A percentile compares a stretch with the other conserved stretches of the same genome.
These are phyloP conservation scores for Saturnispora mendoncae DNA, from an alignment of 805 yeast species.

Conservation along the genomic window DNA sequence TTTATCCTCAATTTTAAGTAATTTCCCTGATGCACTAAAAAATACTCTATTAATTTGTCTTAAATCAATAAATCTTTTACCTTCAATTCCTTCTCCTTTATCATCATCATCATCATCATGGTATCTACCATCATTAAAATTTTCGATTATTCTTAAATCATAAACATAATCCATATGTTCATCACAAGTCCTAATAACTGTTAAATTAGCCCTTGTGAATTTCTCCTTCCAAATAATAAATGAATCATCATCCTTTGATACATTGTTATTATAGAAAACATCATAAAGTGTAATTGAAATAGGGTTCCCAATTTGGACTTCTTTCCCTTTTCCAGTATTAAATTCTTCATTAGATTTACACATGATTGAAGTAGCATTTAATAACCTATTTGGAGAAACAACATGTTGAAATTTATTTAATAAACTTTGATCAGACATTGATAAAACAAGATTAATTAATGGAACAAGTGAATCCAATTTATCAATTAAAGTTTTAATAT, in stretches of 20 bases:
- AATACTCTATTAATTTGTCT: constrained; percentile 42
- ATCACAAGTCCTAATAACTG: constrained; percentile 28
- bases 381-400: constrained; percentile 54
- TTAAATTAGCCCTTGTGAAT: constrained; percentile 45
- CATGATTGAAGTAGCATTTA: constrained; percentile 51
- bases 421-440: constrained; percentile 60
- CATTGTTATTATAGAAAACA: constrained; percentile 50
- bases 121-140: constrained; percentile 61
- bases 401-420: constrained; percentile 35
- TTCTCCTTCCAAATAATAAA: constrained; percentile 69
- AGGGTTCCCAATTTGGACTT: constrained; percentile 45
- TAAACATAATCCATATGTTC: constrained; percentile 31
- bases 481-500: constrained; percentile 38
- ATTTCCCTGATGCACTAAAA: constrained; percentile 61
- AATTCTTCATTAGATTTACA: constrained; percentile 30
- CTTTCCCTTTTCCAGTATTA: not conserved
- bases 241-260: constrained; percentile 22
- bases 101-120: constrained; percentile 57
- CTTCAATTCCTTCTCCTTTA: too few relatives aligned
- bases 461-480: constrained; percentile 66
- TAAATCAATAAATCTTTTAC: constrained; percentile 30
- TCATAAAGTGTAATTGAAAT: constrained; percentile 52
- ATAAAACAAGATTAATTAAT: constrained; percentile 51
- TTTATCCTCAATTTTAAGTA: constrained; percentile 53
- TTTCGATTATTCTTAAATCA: constrained; percentile 41